Conservation (phyloP, 179 eudicot species). For the Actinidia chinensis region DNA sequence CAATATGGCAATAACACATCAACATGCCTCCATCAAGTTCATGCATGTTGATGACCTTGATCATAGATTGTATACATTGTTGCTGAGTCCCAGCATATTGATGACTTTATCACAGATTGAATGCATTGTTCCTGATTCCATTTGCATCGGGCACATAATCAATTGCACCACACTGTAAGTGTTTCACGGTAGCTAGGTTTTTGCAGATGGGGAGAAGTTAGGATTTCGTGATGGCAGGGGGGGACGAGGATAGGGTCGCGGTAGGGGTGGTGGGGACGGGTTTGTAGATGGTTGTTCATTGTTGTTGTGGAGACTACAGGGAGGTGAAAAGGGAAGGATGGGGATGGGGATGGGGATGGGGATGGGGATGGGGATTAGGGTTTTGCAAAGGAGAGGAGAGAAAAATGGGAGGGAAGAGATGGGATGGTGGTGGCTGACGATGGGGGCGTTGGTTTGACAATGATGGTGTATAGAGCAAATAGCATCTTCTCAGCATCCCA, state of each 20-base stretch:
- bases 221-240: background rate
- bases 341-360: background rate
- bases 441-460: background rate
- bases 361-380: background rate
- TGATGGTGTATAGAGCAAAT: background rate
- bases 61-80: too few species aligned
- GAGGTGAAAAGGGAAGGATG: background rate
- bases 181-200: background rate
- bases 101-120: too few species aligned
- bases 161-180: too few species aligned
- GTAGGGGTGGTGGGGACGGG: background rate
- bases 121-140: too few species aligned
- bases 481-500: background rate
- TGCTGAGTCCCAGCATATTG: too few species aligned
- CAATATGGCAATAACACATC: too few species aligned
- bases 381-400: background rate
- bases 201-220: background rate
- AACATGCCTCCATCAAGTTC: background rate
- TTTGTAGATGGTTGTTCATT: background rate
- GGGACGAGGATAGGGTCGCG: background rate
- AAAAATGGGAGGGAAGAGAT: background rate
- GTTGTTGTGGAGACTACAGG: too few species aligned
- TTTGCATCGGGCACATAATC: too few species aligned
- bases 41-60: background rate
- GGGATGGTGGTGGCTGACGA: background rate